phyloP scores from a whole-genome alignment of 2,329 filamentous ascomycete genomes.

The Diaporthe citriasiana region DNA sequence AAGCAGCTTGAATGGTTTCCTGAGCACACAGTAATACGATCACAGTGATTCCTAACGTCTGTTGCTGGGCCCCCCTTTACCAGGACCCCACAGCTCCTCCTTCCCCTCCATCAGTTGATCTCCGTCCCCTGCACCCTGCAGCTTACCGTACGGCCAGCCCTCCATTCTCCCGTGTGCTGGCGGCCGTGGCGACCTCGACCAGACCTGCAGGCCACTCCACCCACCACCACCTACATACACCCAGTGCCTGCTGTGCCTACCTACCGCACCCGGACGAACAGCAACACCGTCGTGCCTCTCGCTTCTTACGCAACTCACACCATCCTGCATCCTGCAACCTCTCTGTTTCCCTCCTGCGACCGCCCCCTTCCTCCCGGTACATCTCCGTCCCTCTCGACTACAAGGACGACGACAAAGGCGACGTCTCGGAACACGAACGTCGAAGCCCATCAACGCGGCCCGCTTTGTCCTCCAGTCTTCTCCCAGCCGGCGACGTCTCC shows the following conservation, averaged over 20 bases:
- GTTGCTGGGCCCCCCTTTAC: slow-evolving; percentile 29
- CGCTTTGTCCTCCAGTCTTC: slow-evolving; percentile 17
- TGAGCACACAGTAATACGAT: neutral
- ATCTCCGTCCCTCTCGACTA: slow-evolving; percentile 5
- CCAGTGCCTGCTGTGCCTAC: neutral
- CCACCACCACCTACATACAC: slow-evolving; percentile 13
- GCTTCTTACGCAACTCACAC: slow-evolving; percentile 32
- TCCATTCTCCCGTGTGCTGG: slow-evolving; percentile 7
- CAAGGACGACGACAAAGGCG: slow-evolving; percentile 16
- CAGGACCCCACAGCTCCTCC: slow-evolving; percentile 22
- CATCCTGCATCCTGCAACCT: slow-evolving; percentile 35
- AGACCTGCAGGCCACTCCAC: slow-evolving; percentile 34
- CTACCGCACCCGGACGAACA: slow-evolving; percentile 11
- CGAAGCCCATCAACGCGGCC: slow-evolving; percentile 27
- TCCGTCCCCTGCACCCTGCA: slow-evolving; percentile 35
- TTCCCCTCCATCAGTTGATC: slow-evolving; percentile 36
- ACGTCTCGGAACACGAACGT: slow-evolving; percentile 18
- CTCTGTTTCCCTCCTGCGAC: slow-evolving; percentile 9
- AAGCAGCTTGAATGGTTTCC: slow-evolving; percentile 4
- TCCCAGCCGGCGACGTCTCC: slow-evolving; percentile 19
- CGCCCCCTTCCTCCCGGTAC: slow-evolving; percentile 8
- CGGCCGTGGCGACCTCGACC: slow-evolving; percentile 24
- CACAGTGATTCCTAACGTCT: slow-evolving; percentile 14
- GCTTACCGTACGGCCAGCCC: slow-evolving; percentile 7
- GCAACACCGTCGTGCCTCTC: slow-evolving; percentile 21